These are phyloP conservation scores for Helicocarpus griseus DNA, from an alignment of 2,329 filamentous ascomycete species.

Conservation along the genomic window DNA sequence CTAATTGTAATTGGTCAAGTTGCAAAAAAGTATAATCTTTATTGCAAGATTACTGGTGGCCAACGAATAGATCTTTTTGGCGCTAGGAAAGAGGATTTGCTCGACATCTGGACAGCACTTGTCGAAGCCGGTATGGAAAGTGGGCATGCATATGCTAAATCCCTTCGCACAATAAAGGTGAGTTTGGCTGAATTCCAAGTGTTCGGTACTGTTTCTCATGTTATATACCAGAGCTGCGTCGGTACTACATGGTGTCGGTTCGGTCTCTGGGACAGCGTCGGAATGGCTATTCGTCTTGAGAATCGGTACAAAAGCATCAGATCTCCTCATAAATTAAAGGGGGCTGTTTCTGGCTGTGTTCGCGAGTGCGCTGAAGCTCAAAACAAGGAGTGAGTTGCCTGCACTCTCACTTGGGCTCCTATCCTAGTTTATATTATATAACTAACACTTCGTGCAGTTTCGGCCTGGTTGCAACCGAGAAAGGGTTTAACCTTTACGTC, in stretches of 20 bases:
- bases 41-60: conserved; percentile 86
- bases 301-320: conserved; percentile 87
- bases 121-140: conserved; percentile 81
- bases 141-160: conserved; percentile 85
- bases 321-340: conserved; percentile 85
- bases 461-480: conserved; percentile 82
- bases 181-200: conserved; percentile 5
- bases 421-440: neutral
- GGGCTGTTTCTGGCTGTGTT: conserved; percentile 83
- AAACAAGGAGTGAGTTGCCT: conserved; percentile 73
- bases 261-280: conserved; percentile 81
- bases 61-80: conserved; percentile 92
- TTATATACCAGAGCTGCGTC: conserved; percentile 57
- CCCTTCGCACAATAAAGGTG: conserved; percentile 70
- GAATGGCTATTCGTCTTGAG: conserved; percentile 78
- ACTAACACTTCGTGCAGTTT: conserved; percentile 44
- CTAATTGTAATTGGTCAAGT: conserved; percentile 75
- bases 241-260: conserved; percentile 87
- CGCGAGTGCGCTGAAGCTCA: conserved; percentile 87
- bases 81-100: conserved; percentile 75
- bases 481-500: conserved; percentile 88
- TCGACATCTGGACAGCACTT: conserved; percentile 70
- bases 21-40: conserved; percentile 72
- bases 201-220: neutral
- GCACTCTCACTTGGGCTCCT: too few species aligned